Conservation (phyloP, 2,329 filamentous ascomycete genomes). For the Sporothrix globosa region DNA sequence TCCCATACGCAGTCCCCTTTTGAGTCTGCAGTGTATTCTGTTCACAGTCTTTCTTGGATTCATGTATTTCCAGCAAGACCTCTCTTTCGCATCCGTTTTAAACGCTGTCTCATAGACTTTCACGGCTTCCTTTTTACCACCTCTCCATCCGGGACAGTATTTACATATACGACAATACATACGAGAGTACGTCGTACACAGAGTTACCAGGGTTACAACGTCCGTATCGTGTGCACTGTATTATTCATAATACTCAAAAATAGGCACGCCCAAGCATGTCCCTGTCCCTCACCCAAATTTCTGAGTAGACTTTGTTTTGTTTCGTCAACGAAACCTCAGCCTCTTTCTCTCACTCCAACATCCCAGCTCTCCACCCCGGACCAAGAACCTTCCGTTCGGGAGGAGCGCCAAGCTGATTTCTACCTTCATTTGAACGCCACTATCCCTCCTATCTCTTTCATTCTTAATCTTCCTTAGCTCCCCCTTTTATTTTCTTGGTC, state of each 20-base stretch:
- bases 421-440: background rate
- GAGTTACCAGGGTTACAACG: background rate
- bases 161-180: too few species aligned
- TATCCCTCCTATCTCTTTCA: background rate
- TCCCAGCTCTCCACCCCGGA: constrained; percentile 6
- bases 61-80: too few species aligned
- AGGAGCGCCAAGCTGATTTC: background rate
- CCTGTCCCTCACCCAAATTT: background rate
- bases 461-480: background rate
- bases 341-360: background rate
- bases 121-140: too few species aligned
- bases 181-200: background rate
- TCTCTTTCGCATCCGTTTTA: too few species aligned
- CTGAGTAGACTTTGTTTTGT: background rate
- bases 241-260: constrained; percentile 12
- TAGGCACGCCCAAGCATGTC: background rate
- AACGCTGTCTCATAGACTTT: too few species aligned
- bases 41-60: too few species aligned
- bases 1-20: too few species aligned
- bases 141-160: too few species aligned
- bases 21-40: too few species aligned
- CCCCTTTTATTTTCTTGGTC: background rate
- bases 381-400: constrained; percentile 6
- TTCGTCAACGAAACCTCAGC: background rate
- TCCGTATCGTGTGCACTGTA: background rate